These are phyloP conservation scores for Fallopia convolvulus DNA, from an alignment of 148 eudicot species.

Conservation along the genomic window DNA sequence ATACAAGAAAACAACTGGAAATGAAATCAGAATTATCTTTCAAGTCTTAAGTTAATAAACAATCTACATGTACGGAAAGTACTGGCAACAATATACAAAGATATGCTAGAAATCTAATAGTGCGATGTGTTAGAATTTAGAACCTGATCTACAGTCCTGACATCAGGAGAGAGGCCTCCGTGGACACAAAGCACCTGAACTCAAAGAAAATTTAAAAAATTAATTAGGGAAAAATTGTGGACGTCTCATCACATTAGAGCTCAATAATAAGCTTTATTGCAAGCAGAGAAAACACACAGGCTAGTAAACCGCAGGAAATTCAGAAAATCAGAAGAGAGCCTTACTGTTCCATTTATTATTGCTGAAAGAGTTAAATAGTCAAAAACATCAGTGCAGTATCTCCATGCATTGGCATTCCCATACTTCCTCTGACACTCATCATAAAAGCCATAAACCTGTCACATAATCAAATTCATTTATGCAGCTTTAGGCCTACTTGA, in stretches of 20 bases:
- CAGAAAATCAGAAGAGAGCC: slow-evolving; percentile 20
- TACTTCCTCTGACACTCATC: slow-evolving; percentile 99
- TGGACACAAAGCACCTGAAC: slow-evolving; percentile 94
- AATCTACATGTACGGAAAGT: background rate
- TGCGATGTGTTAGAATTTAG: background rate
- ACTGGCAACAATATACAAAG: background rate
- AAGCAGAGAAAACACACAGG: background rate
- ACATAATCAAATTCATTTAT: background rate
- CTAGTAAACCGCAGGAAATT: background rate
- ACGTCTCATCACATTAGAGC: background rate
- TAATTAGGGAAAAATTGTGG: background rate
- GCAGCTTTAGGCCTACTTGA: background rate
- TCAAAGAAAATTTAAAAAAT: background rate
- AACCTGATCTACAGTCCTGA: slow-evolving; percentile 97
- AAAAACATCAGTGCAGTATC: slow-evolving; percentile 98
- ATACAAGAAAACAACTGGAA: background rate
- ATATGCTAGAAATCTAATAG: background rate
- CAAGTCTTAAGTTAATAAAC: background rate
- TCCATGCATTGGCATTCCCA: slow-evolving; percentile 99
- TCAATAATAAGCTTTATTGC: background rate
- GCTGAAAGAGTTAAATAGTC: slow-evolving; percentile 94
- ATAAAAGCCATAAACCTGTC: slow-evolving; percentile 92
- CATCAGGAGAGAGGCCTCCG: slow-evolving; percentile 97
- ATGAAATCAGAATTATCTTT: background rate
- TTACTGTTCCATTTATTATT: slow-evolving; percentile 94